Conservation (phyloP, 805 yeast genomes). For the Nakazawaea ambrosiae region DNA sequence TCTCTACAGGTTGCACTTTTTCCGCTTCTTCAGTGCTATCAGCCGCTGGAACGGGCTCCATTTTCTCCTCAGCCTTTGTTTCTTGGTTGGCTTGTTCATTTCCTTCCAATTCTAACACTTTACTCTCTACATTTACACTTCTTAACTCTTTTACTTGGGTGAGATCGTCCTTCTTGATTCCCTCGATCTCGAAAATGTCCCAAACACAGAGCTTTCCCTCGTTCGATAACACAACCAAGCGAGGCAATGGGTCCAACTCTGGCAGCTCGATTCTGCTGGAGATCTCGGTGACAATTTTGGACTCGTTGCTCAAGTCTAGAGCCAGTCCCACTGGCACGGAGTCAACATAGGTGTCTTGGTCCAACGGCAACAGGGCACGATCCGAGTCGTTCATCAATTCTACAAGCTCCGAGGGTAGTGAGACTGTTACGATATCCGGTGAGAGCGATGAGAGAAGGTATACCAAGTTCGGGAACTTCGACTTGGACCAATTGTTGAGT, state of each 20-base stretch:
- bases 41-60: no score
- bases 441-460: slow-evolving; percentile 58
- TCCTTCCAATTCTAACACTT: no score
- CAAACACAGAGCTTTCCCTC: slow-evolving; percentile 58
- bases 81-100: no score
- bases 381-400: slow-evolving; percentile 59
- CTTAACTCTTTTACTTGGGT: slow-evolving; percentile 9
- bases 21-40: no score
- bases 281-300: slow-evolving; percentile 44
- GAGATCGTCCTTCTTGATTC: slow-evolving; percentile 32
- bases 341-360: slow-evolving; percentile 58
- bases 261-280: slow-evolving; percentile 13
- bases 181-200: slow-evolving; percentile 54
- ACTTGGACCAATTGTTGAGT: slow-evolving; percentile 31
- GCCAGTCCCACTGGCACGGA: slow-evolving; percentile 66
- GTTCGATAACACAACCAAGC: slow-evolving; percentile 54
- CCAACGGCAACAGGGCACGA: slow-evolving; percentile 69
- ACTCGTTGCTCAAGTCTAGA: slow-evolving; percentile 45
- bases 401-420: slow-evolving; percentile 29
- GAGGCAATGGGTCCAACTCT: slow-evolving; percentile 64
- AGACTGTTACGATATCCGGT: slow-evolving; percentile 51
- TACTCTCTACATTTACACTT: no score
- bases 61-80: no score
- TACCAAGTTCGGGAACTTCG: slow-evolving; percentile 20
- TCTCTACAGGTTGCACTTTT: no score